Base-by-base conservation (phyloP, 2,329 filamentous ascomycete genomes). In the Coniella lustricola region DNA sequence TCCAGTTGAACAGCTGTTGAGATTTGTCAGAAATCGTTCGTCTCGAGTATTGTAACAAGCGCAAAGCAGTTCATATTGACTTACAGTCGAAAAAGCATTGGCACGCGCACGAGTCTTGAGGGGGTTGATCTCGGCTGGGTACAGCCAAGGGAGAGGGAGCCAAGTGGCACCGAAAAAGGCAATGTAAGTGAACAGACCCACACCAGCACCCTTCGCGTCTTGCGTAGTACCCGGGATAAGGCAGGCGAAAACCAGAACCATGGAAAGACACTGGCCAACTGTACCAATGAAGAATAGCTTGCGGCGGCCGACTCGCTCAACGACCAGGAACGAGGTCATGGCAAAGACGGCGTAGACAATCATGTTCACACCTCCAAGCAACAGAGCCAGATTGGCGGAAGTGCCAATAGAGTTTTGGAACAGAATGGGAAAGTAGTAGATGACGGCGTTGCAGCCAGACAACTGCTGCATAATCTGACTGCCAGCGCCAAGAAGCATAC, bases 171-270 rank as follows among this genome's bases (percentile, higher is more conserved):
- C 82, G 54, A 85, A 85, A 48, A 80, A 81, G 4, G 80, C 79
- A 57, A 85, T 85, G 64, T 84, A 86, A 3, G 80, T 74, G 65
- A 86, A 86, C 12, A 86, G 65, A 49, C 81, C 82, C 3, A 84
- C 80, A 1, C 81, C 81, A 0, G 83, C 80, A 31, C 83, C 84
- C 60, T 85, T 86, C 3, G 81, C 80, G 7, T 81, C 70, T 1
- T 78, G 64, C 0, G 71, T 72, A 1, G 73, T 75, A 0, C 79
- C 79, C 37, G 85, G 85, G n/a, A 87, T 79, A 52, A 88, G 79
- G 25, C 72, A 69, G 1, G 73, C 78, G 56, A 86, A 86, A 2
- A 73, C 70, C 18, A 83, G 63, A 60, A 85, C 68, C 74, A 81
- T 79, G 50, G 74, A 77, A 17, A 77, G 55, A 51, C 72, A 69